Conservation (phyloP, 2,329 filamentous ascomycete species). For the Penicillium concentricum region DNA sequence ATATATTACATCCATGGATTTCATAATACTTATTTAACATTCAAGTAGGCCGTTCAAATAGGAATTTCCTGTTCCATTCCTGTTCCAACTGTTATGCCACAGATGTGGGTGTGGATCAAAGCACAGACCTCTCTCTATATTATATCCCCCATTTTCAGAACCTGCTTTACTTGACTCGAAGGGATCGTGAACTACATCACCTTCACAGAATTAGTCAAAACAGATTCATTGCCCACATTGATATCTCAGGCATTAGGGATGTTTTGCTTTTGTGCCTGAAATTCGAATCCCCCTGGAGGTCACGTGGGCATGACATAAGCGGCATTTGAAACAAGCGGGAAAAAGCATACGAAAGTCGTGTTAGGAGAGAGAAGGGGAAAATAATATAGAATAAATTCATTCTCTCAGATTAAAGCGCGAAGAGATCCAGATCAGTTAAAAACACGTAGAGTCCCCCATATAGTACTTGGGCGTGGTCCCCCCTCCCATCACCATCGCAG, state of each 20-base stretch:
- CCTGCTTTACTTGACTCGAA: neutral
- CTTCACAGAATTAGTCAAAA: neutral
- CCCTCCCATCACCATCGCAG: constrained; percentile 26
- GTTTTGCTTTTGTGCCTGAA: constrained; percentile 1
- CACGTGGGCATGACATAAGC: constrained; percentile 22
- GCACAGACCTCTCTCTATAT: neutral
- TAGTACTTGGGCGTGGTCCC: constrained; percentile 1
- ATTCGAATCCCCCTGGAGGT: neutral
- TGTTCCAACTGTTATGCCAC: neutral
- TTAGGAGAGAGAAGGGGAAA: neutral
- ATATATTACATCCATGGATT: too few relatives aligned
- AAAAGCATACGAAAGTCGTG: constrained; percentile 17
- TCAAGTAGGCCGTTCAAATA: too few relatives aligned
- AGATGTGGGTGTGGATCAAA: neutral
- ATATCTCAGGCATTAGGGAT: neutral
- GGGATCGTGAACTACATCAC: neutral
- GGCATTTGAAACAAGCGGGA: constrained; percentile 14
- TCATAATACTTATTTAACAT: too few relatives aligned
- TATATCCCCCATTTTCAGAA: neutral
- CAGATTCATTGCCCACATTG: neutral
- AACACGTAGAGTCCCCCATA: neutral
- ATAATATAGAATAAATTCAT: neutral
- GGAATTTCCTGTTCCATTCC: neutral
- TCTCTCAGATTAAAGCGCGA: neutral
- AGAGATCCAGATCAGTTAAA: neutral